A percentile compares a stretch with the other conserved stretches of the same genome.
Conservation (phyloP, 768 basidiomycete genomes). For the Leccinum subtestaceum region DNA sequence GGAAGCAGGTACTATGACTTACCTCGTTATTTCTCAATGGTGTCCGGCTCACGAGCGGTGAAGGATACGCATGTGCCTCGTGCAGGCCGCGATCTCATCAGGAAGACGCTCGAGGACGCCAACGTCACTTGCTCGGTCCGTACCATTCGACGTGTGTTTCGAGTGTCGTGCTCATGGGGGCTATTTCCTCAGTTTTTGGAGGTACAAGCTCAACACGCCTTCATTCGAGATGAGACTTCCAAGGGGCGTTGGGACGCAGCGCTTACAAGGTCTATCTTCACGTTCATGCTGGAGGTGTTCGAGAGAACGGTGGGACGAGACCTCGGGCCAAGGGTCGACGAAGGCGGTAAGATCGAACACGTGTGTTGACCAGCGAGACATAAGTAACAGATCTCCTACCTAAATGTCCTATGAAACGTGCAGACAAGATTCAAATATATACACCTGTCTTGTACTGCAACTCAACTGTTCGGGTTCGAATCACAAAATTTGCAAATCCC, state of each 20-base stretch:
- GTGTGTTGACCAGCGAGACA: conserved; percentile 48
- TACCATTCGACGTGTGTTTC: conserved; percentile 8
- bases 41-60: conserved; percentile 1
- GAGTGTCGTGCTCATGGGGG: conserved; percentile 6
- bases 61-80: conserved; percentile 94
- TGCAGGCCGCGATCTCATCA: conserved; percentile 79
- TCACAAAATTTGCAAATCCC: too few species aligned
- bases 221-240: conserved; percentile 87
- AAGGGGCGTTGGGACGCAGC: conserved; percentile 98
- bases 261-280: conserved; percentile 73
- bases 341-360: conserved; percentile 60
- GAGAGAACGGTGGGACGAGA: conserved; percentile 85
- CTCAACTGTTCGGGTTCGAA: too few species aligned
- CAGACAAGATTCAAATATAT: too few species aligned
- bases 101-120: conserved; percentile 79
- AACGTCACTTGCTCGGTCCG: conserved; percentile 67
- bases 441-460: too few species aligned
- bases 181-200: conserved; percentile 69
- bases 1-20: conserved; percentile 66
- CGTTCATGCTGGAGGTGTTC: conserved; percentile 91
- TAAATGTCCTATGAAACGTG: background rate
- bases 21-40: background rate
- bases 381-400: background rate
- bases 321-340: conserved; percentile 62
- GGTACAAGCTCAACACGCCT: conserved; percentile 96